These are phyloP conservation scores for Parasarocladium wereldwijsianum DNA, from an alignment of 2,329 filamentous ascomycete species.

Conservation along the genomic window DNA sequence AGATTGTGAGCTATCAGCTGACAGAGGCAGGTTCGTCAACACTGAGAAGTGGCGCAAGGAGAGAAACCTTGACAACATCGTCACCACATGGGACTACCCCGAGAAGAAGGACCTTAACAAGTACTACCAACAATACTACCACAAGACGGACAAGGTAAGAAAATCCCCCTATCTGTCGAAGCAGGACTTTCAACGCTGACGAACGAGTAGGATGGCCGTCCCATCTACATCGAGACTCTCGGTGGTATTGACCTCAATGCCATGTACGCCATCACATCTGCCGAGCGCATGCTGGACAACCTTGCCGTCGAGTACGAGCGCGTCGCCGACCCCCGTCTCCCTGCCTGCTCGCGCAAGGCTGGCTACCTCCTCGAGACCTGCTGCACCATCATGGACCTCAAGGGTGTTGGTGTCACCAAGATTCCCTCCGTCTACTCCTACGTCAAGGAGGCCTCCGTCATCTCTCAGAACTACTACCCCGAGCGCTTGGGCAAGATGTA, in stretches of 20 bases:
- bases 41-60: constrained; percentile 84
- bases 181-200: constrained; percentile 2
- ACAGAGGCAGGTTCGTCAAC: constrained; percentile 61
- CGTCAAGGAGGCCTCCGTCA: constrained; percentile 67
- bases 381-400: constrained; percentile 97
- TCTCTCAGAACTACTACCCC: constrained; percentile 98
- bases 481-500: constrained; percentile 93
- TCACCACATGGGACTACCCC: constrained; percentile 70
- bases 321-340: constrained; percentile 79
- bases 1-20: constrained; percentile 6
- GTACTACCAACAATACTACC: constrained; percentile 98
- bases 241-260: constrained; percentile 81
- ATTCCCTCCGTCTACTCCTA: constrained; percentile 78
- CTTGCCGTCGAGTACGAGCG: constrained; percentile 97
- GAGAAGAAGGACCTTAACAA: constrained; percentile 74
- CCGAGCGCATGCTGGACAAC: constrained; percentile 91
- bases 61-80: constrained; percentile 68
- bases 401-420: constrained; percentile 76
- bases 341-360: constrained; percentile 85
- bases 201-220: constrained; percentile 65
- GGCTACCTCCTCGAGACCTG: constrained; percentile 89
- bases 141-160: constrained; percentile 76
- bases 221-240: constrained; percentile 92
- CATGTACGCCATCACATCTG: constrained; percentile 86
- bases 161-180: neutral